Evolutionary conservation across 2,329 filamentous ascomycete genomes (phyloP).

Genomic region (Diaporthe australafricana): DNA sequence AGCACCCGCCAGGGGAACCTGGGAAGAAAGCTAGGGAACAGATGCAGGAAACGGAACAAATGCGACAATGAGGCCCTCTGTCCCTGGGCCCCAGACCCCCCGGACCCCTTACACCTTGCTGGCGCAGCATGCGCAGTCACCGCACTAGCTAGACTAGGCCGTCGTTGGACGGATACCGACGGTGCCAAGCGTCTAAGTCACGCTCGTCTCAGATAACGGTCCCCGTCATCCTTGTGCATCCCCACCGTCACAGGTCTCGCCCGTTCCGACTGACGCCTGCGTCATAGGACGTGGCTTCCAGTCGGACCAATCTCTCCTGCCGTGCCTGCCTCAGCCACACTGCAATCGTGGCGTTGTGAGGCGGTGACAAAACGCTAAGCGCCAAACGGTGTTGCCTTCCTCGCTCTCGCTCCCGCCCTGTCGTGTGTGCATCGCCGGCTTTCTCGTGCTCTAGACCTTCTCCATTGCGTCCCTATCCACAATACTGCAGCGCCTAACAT

Average conservation of each 20-base stretch:
- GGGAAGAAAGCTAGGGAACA: conserved; percentile 12
- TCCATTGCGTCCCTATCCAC: no score
- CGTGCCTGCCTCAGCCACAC: conserved; percentile 20
- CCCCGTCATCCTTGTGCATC: neutral
- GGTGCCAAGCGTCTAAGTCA: neutral
- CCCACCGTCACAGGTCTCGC: conserved; percentile 21
- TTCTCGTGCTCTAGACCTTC: no score
- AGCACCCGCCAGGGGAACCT: conserved; percentile 25
- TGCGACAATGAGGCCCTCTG: neutral
- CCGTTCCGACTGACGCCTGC: neutral
- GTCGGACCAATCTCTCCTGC: neutral
- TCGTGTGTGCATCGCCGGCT: no score
- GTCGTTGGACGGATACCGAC: conserved; percentile 1
- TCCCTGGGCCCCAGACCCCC: neutral
- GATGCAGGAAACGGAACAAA: conserved; percentile 13
- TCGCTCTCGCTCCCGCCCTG: no score
- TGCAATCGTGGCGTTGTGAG: conserved; percentile 9
- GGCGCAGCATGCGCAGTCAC: conserved; percentile 7
- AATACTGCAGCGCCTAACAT: no score
- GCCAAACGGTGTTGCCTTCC: no score
- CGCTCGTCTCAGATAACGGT: conserved; percentile 14
- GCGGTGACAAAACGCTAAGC: conserved; percentile 5
- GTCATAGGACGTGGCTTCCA: neutral
- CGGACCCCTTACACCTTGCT: neutral
- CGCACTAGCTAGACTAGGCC: neutral